These are phyloP conservation scores for Claviceps paspali DNA, from an alignment of 2,329 filamentous ascomycete genomes.

Conservation along the genomic window DNA sequence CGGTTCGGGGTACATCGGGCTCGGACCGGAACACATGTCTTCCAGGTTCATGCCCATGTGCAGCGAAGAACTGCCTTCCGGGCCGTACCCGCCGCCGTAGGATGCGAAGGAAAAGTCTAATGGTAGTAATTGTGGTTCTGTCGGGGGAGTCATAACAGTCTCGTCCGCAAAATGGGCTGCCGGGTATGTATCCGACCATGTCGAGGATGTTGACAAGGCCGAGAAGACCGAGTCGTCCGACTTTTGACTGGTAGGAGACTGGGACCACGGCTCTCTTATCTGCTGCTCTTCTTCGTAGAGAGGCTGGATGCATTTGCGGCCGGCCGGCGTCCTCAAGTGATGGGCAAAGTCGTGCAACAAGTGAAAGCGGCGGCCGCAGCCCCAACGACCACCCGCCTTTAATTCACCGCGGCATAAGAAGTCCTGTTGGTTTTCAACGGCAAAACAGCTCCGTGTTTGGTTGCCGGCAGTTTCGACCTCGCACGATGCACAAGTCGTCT, in stretches of 20 bases:
- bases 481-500: not conserved
- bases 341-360: not conserved
- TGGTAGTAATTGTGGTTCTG: not conserved
- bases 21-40: not conserved
- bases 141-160: not conserved
- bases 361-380: conserved; percentile 2
- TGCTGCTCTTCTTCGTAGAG: conserved; percentile 3
- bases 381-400: conserved; percentile 2
- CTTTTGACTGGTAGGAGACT: not conserved
- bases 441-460: not conserved
- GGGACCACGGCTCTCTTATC: not conserved
- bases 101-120: not conserved
- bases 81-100: not conserved
- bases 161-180: not conserved
- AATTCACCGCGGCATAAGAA: not conserved
- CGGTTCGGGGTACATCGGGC: not conserved
- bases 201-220: not conserved
- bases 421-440: not conserved
- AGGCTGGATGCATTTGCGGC: conserved; percentile 4
- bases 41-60: not conserved
- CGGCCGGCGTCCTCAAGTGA: conserved; percentile 1
- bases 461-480: too few relatives aligned
- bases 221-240: not conserved
- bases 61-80: not conserved
- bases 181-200: not conserved